phyloP scores from a whole-genome alignment of 148 eudicot genomes.

The Dianthus caryophyllus region DNA sequence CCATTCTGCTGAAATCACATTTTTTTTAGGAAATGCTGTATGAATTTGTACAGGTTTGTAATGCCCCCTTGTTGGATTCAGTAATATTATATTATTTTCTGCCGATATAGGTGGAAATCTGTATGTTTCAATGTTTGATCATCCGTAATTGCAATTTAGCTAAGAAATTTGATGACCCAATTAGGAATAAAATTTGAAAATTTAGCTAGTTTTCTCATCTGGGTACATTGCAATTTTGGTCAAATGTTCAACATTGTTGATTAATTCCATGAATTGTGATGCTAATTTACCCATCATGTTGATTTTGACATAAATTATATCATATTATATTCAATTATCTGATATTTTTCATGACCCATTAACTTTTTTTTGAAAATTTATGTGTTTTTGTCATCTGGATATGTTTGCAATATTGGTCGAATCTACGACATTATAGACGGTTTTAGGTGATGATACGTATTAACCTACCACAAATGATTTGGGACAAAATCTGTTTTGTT shows the following conservation, averaged over 20 bases:
- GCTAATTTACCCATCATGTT: too few relatives aligned
- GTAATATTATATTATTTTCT: background rate
- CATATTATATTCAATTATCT: too few relatives aligned
- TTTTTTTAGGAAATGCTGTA: background rate
- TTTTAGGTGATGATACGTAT: too few relatives aligned
- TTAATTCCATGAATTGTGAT: too few relatives aligned
- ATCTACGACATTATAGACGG: too few relatives aligned
- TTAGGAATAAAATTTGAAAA: background rate
- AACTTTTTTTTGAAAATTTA: background rate
- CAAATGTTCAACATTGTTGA: background rate
- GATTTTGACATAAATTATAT: too few relatives aligned
- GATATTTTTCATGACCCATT: too few relatives aligned
- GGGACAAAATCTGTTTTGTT: too few relatives aligned
- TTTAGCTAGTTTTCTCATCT: conserved; percentile 2
- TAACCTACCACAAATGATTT: too few relatives aligned
- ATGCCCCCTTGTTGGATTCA: background rate
- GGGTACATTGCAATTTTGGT: background rate
- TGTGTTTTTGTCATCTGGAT: conserved; percentile 14
- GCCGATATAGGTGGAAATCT: background rate
- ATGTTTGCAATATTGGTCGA: too few relatives aligned
- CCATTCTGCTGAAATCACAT: conserved; percentile 1
- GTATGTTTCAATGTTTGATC: background rate
- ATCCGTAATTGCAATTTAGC: background rate
- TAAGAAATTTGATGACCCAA: background rate
- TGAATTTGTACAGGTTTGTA: background rate